A percentile compares a stretch with the other conserved stretches of the same genome.
Conservation (phyloP, 225 moss, liverwort and hornwort genomes). For the Sphagnum tenellum region DNA sequence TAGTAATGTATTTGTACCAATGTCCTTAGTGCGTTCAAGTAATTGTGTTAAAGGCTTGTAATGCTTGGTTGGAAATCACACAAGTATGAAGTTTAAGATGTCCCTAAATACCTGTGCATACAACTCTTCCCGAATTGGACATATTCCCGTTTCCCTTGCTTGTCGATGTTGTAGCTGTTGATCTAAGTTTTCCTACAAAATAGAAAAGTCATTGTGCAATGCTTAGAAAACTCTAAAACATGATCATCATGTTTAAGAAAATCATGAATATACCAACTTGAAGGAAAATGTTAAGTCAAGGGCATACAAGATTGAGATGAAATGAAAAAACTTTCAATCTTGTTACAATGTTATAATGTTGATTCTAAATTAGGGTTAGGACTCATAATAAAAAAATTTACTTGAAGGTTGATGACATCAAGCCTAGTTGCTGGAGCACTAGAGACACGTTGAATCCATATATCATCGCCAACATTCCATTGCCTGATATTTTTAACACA, state of each 20-base stretch:
- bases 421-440: constrained; percentile 83
- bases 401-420: constrained; percentile 93
- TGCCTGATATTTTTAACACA: constrained; percentile 20
- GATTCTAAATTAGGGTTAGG: too few species aligned
- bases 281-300: too few species aligned
- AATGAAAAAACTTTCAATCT: too few species aligned
- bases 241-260: too few species aligned
- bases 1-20: neutral
- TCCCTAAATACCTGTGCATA: constrained; percentile 60
- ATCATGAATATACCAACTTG: too few species aligned
- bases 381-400: constrained; percentile 3
- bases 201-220: too few species aligned
- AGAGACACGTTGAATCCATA: constrained; percentile 86
- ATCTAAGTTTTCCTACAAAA: constrained; percentile 69
- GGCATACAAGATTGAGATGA: too few species aligned
- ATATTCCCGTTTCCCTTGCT: constrained; percentile 92
- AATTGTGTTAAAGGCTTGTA: too few species aligned
- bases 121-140: constrained; percentile 84
- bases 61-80: neutral
- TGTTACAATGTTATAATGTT: too few species aligned
- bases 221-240: too few species aligned
- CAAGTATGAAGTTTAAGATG: neutral
- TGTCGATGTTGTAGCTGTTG: constrained; percentile 90
- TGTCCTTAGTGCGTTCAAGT: too few species aligned
- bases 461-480: constrained; percentile 63